phyloP scores from a whole-genome alignment of 2,329 filamentous ascomycete species.

The Elsinoe ampelina region DNA sequence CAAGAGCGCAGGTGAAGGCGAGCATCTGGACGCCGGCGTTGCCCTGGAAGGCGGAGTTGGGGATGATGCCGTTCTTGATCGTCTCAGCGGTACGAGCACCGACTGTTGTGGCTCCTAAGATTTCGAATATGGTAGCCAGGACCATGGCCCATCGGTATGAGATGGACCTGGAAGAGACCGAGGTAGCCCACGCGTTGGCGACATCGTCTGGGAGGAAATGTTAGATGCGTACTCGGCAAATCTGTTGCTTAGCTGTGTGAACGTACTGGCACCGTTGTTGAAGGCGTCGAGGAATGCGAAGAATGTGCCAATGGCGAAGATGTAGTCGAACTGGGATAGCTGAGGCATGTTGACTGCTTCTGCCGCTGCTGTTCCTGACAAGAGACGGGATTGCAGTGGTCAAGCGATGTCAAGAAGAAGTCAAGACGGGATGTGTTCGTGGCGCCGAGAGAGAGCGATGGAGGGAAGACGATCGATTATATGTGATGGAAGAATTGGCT shows the following conservation, averaged over 20 bases:
- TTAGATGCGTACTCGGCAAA: neutral
- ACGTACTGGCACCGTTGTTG: slow-evolving; percentile 48
- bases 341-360: neutral
- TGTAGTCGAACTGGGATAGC: slow-evolving; percentile 50
- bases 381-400: neutral
- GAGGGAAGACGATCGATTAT: neutral
- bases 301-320: slow-evolving; percentile 55
- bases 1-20: slow-evolving; percentile 38
- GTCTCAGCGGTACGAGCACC: slow-evolving; percentile 50
- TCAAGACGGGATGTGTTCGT: neutral
- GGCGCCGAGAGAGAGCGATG: neutral
- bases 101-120: slow-evolving; percentile 44
- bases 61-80: slow-evolving; percentile 52
- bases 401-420: slow-evolving; percentile 6
- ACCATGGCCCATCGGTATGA: slow-evolving; percentile 44
- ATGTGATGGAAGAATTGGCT: slow-evolving; percentile 1
- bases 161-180: slow-evolving; percentile 43
- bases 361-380: neutral
- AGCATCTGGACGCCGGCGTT: slow-evolving; percentile 36
- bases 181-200: slow-evolving; percentile 47
- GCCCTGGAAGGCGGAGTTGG: slow-evolving; percentile 37
- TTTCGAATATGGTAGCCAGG: slow-evolving; percentile 41
- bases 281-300: slow-evolving; percentile 59
- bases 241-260: neutral
- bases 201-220: slow-evolving; percentile 35